Percentiles rank a stretch among this genome's conserved stretches.
These are phyloP conservation scores for Rhynchosporium agropyri DNA, from an alignment of 2,329 filamentous ascomycete genomes.

Conservation along the genomic window DNA sequence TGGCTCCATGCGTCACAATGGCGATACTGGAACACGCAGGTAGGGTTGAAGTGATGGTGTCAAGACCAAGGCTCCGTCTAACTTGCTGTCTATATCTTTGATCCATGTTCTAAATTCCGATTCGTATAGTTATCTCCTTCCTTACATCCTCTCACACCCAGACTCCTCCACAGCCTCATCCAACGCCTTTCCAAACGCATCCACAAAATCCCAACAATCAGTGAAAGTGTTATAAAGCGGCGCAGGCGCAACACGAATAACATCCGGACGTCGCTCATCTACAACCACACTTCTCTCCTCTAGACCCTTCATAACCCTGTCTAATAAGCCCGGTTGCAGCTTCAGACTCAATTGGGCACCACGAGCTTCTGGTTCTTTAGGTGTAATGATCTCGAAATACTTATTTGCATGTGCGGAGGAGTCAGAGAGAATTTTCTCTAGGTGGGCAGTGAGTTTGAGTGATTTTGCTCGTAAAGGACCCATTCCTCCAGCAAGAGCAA, in stretches of 20 bases:
- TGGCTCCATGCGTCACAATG: too few species aligned
- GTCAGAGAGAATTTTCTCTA: conserved; percentile 60
- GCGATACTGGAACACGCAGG: too few species aligned
- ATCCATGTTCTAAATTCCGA: neutral
- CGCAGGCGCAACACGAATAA: conserved; percentile 73
- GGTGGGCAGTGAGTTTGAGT: conserved; percentile 65
- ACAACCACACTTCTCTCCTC: conserved; percentile 67
- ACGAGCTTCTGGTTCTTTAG: conserved; percentile 61
- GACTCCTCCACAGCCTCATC: conserved; percentile 34
- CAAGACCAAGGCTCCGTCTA: too few species aligned
- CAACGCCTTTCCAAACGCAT: conserved; percentile 46
- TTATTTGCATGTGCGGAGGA: conserved; percentile 39
- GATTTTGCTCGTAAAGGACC: conserved; percentile 65
- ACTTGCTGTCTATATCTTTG: neutral
- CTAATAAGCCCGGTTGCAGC: conserved; percentile 62
- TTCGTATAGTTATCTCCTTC: neutral
- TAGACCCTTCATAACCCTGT: conserved; percentile 61
- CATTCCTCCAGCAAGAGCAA: conserved; percentile 65
- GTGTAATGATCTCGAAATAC: conserved; percentile 65
- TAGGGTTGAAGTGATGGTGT: too few species aligned
- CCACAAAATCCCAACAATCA: conserved; percentile 64
- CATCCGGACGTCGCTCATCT: conserved; percentile 75
- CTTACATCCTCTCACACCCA: neutral
- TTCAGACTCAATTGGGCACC: conserved; percentile 74
- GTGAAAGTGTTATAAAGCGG: conserved; percentile 74